Evolutionary conservation across 495 filamentous ascomycete genomes (phyloP).

Genomic region (Daldinia decipiens): DNA sequence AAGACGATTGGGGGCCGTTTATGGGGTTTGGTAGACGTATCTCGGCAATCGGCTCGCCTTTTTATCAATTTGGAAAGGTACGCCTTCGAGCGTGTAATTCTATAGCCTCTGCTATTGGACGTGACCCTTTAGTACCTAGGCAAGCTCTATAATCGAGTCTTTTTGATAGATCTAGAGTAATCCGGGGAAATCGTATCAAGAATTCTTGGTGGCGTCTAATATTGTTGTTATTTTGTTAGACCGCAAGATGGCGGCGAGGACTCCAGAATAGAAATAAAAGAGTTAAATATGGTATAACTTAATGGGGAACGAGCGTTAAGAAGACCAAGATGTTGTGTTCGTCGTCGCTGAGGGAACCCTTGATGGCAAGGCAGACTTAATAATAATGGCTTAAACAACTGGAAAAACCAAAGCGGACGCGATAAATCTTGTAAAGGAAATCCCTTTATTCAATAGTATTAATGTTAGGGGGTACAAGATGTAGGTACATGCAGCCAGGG

Average conservation of each 20-base stretch:
- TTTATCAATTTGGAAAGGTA: conserved; percentile 9
- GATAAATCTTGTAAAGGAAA: conserved; percentile 1
- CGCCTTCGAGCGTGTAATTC: conserved; percentile 11
- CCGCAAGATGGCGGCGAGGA: not conserved
- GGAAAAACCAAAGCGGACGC: not conserved
- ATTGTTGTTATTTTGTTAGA: not conserved
- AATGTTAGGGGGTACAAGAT: not conserved
- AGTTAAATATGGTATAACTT: not conserved
- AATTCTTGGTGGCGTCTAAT: not conserved
- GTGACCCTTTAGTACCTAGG: not conserved
- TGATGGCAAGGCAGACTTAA: not conserved
- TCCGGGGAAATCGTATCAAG: not conserved
- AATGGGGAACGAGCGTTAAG: not conserved
- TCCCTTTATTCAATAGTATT: not conserved
- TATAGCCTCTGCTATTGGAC: not conserved
- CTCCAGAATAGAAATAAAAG: not conserved
- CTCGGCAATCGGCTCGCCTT: conserved; percentile 12
- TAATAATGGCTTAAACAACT: not conserved
- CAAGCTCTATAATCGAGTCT: not conserved
- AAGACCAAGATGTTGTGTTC: not conserved
- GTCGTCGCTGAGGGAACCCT: not conserved
- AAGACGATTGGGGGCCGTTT: conserved; percentile 36
- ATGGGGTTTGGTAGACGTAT: conserved; percentile 19
- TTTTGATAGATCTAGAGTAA: not conserved
- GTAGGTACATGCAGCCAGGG: too few relatives aligned